phyloP scores from a whole-genome alignment of 1,284 basidiomycete genomes.

The Inonotus hispidus region DNA sequence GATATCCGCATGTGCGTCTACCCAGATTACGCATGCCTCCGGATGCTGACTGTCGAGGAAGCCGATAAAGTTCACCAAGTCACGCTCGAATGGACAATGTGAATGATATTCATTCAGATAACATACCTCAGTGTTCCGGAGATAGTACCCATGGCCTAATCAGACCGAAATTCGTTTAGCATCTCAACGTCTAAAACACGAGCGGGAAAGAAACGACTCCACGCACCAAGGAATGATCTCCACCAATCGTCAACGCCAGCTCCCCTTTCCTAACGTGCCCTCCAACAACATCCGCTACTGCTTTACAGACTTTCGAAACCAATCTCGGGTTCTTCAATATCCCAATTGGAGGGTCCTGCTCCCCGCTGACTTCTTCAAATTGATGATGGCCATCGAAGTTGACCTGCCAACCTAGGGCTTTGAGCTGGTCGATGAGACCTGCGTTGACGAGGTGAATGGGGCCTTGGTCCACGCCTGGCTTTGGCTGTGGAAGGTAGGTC shows the following conservation, averaged over 20 bases:
- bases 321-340: conserved; percentile 84
- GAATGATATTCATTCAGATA: background rate
- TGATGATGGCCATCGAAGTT: conserved; percentile 85
- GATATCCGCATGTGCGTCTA: conserved; percentile 93
- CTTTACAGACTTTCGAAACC: conserved; percentile 80
- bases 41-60: conserved; percentile 49
- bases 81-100: background rate
- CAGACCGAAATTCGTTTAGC: no score
- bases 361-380: conserved; percentile 73
- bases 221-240: conserved; percentile 88
- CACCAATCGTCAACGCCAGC: conserved; percentile 90
- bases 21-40: conserved; percentile 86
- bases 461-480: conserved; percentile 84
- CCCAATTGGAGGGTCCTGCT: conserved; percentile 76
- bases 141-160: conserved; percentile 93
- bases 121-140: conserved; percentile 72
- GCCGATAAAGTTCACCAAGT: conserved; percentile 16
- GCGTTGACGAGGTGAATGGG: conserved; percentile 85
- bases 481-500: conserved; percentile 40
- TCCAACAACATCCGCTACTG: conserved; percentile 74
- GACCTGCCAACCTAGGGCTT: conserved; percentile 84
- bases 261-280: conserved; percentile 72
- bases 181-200: conserved; percentile 1
- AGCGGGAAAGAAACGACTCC: background rate
- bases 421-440: conserved; percentile 75